Evolutionary conservation across 2,329 filamentous ascomycete genomes (phyloP).

Genomic region (Fusarium sambucinum): DNA sequence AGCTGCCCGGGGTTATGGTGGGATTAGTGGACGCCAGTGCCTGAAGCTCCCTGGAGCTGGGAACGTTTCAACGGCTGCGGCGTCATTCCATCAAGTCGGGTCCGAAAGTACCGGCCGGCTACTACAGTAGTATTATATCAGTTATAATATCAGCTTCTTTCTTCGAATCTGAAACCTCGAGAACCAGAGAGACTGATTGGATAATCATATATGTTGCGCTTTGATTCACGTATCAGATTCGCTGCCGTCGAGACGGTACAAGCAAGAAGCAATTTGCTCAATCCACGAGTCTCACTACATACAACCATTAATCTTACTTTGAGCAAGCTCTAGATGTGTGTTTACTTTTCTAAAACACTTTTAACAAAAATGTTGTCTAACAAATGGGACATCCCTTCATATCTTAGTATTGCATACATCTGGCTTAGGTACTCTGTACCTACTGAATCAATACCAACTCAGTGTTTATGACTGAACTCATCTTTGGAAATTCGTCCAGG

Average conservation of each 20-base stretch:
- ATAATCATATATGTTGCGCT: neutral
- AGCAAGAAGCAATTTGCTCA: neutral
- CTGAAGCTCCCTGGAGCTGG: constrained; percentile 30
- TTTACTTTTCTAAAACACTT: neutral
- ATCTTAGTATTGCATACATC: neutral
- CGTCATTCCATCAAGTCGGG: constrained; percentile 19
- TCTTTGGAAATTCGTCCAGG: neutral
- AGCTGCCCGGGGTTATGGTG: constrained; percentile 37
- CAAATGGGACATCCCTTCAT: neutral
- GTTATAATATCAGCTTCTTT: neutral
- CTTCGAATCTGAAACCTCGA: neutral
- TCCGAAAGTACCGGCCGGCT: constrained; percentile 30
- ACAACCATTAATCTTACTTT: neutral
- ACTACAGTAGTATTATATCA: constrained; percentile 10
- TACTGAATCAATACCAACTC: neutral
- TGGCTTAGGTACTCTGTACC: neutral
- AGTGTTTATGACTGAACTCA: neutral
- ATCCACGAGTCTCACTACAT: neutral
- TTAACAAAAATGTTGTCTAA: neutral
- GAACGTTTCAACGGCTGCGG: constrained; percentile 34
- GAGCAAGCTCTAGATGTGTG: neutral
- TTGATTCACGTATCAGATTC: neutral
- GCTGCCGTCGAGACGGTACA: neutral
- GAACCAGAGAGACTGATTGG: neutral
- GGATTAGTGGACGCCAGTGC: constrained; percentile 44